Evolutionary conservation across 2,329 filamentous ascomycete species (phyloP), one percentile per base, ranked within the genome.

Genomic region (Fusarium proliferatum): DNA sequence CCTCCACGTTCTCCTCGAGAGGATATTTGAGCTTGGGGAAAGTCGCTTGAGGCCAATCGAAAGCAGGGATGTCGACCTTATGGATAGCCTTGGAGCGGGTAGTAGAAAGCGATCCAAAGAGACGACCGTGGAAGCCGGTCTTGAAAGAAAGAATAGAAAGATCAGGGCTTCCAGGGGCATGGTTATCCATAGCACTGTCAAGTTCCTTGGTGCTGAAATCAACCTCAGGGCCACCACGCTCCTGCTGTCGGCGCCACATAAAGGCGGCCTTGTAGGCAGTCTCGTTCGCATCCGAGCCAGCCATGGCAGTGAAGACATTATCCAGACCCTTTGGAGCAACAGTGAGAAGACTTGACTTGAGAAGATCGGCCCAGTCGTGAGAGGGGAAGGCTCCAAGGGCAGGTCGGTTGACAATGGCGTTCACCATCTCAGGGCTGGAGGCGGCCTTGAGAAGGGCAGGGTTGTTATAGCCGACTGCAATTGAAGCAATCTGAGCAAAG

Each of bases 191-290:
- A 79, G 90, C 87, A 15, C 90, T 91, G 52, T 85, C 81, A 68
- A 95, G 86, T 83, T 97, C 95, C 79, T 93, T 90, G 59, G 90
- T 84, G 39, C 92, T 93, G 86, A 97, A 97, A 65, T 96, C 93
- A 62, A 92, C 93, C 42, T 92, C 83, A 51, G 90, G 86, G 12
- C 94, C 94, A 75, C 94, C 94, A 70, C 95, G 93, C 84, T 96
- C 90, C 72, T 91, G 88, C 82, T 94, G 93, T 55, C 93, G 91
- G 80, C 92, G 92, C 88, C 92, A 97, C 92, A 97, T 97, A 86
- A 97, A 97, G 56, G 95, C 95, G 13, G 95, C 95, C 86, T 97
- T 97, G 89, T 94, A 97, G 48, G 95, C 95, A 39, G 94, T 93
- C 86, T 97, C 95, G 85, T 97, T 97, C 83, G 95, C 95, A 79